Base-by-base conservation (phyloP, 352 stramenopile species). In the Phytophthora citrophthora region DNA sequence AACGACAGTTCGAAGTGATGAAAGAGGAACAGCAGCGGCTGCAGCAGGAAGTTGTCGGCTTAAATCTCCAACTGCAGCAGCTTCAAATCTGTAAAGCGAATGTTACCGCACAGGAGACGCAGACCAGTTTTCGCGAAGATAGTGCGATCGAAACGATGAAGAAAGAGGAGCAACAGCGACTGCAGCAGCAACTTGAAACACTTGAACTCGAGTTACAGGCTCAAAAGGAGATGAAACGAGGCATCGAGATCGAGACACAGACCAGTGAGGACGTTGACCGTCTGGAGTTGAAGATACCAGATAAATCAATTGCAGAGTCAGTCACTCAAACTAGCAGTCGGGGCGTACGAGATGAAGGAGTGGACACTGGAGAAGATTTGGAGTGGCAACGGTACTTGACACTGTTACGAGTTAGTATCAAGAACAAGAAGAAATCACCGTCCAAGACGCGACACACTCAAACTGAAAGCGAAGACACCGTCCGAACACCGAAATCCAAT, bases 311-410 rank as follows among this genome's bases (percentile, higher is more conserved):
- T 3, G 7, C 31, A 13, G 51, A 70, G 36, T 68, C 50, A 18
- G 51, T 56, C 31, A 72, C 64, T 46, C 64, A 72, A 39, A 68
- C 58, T 6, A 66, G 49, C 27, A 32, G 26, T 16, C 53, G 15
- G 18, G 46, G 40, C 8, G 7, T 59, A 18, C 50, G 27, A 31
- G 60, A 61, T 49, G 43, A 70, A 67, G 61, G 18, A 3, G 54
- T 70, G 12, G 40, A 53, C 51, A 61, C 46, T 0, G 55, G 69
- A 12, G 26, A 52, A n/a, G 60, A 68, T 20, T 44, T 70, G n/a
- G 57, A 75, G n/a, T 83, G 75, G 75, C 58, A 70, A 62, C 61
- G 54, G 3, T 73, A 77, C 24, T 40, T 83, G 45, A 79, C 65
- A 27, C 54, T 83, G n/a, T 58, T 83, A 12, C 67, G 72, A 29